Evolutionary conservation across 768 basidiomycete genomes (phyloP), one percentile per base, ranked within the genome.

Genomic region (Kwoniella mangroviensis): DNA sequence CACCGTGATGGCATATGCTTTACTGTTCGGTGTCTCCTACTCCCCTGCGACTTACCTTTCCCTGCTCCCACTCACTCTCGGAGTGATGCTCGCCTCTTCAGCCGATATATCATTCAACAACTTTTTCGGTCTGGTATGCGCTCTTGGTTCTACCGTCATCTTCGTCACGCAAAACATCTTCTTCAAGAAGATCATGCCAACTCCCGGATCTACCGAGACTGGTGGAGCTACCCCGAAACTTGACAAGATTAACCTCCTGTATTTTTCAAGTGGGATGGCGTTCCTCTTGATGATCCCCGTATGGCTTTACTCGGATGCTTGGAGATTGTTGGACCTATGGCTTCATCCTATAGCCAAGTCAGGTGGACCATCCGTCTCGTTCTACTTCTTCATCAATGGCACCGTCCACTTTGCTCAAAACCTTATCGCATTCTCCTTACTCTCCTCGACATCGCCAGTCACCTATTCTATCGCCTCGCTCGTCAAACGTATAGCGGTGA

Each of bases 141-240:
- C 97, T 3, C 94, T 99, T 79, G 96, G 96, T 17, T 97, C 94
- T 12, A 97, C 97, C 40, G 84, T 99, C 68, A 90, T 99, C 73
- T 98, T 99, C 82, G 97, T 99, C 72, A 91, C 91, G 75, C 95
- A 94, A 73, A 99, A 99, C 84, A 98, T 99, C 77, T 97, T 95
- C 83, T 98, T 96, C 88, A 99, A 99, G 85, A 98, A 96, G 86
- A 90, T 98, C 72, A 91, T 99, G 88, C 97, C 97, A 2, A 84
- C 83, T 82, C 62, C 74, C 70, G 43, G 79, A 79, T 73, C 77
- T 3, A 64, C 68, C 17, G 71, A 75, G 13, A 26, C 64, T 3
- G 70, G 62, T 13, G 67, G 73, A 12, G 54, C 91, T 3, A 40
- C 68, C 13, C 75, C 91, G 81, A 94, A 93, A 83, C 88, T 99